Evolutionary conservation across 1,284 basidiomycete genomes (phyloP).

Genomic region (Ustilago hordei): DNA sequence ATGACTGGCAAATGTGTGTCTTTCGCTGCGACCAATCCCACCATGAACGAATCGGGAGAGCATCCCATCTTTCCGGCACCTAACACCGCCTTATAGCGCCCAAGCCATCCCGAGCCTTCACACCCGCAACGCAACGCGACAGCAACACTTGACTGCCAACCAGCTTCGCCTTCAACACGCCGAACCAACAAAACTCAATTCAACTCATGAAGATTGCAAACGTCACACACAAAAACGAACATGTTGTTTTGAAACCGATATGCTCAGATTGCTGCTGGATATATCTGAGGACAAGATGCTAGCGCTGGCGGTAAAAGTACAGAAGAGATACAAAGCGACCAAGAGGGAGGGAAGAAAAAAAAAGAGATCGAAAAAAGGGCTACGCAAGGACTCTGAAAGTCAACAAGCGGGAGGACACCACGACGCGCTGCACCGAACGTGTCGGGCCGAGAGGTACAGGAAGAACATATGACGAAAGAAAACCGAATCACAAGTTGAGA

Average conservation of each 20-base stretch:
- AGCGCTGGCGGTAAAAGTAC: slow-evolving; percentile 61
- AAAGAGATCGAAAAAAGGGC: slow-evolving; percentile 8
- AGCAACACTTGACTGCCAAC: background rate
- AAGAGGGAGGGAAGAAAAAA: slow-evolving; percentile 21
- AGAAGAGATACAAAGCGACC: slow-evolving; percentile 57
- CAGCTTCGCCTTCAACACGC: background rate
- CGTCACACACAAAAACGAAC: background rate
- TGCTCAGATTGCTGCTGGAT: slow-evolving; percentile 62
- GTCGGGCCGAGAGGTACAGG: slow-evolving; percentile 27
- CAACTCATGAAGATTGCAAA: slow-evolving; percentile 9
- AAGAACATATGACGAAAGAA: background rate
- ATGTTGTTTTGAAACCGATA: slow-evolving; percentile 44
- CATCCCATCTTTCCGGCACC: background rate
- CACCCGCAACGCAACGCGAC: background rate
- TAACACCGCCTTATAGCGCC: background rate
- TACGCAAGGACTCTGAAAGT: background rate
- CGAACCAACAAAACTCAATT: background rate
- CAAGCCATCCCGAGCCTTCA: no score
- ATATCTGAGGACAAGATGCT: slow-evolving; percentile 54
- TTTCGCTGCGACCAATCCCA: background rate
- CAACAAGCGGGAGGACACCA: slow-evolving; percentile 27
- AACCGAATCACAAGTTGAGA: slow-evolving; percentile 3
- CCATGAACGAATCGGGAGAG: slow-evolving; percentile 1
- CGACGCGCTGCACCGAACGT: slow-evolving; percentile 48
- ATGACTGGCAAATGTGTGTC: background rate